These are phyloP conservation scores for Fusarium aywerte DNA, from an alignment of 2,329 filamentous ascomycete genomes.

Conservation along the genomic window DNA sequence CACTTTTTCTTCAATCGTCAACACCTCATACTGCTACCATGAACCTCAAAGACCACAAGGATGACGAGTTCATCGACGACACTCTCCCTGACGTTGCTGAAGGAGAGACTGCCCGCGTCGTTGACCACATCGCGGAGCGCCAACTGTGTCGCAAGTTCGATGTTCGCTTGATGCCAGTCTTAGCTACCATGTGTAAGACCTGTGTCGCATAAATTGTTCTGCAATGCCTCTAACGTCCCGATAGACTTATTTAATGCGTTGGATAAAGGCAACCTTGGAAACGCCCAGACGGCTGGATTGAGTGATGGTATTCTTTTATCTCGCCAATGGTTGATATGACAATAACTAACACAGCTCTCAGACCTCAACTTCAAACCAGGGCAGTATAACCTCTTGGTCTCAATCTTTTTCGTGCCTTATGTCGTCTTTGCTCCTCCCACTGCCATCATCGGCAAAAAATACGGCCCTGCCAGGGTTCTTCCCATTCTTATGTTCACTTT, in stretches of 20 bases:
- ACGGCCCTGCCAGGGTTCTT: background rate
- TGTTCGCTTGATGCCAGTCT: constrained; percentile 3
- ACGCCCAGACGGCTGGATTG: constrained; percentile 10
- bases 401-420: constrained; percentile 23
- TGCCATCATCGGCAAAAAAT: constrained; percentile 20
- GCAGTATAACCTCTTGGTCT: constrained; percentile 17
- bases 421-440: constrained; percentile 12
- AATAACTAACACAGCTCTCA: background rate
- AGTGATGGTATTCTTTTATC: background rate
- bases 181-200: constrained; percentile 17
- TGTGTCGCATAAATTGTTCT: rapidly evolving
- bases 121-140: constrained; percentile 13
- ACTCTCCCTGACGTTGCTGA: constrained; percentile 2
- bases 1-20: background rate
- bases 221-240: rapidly evolving
- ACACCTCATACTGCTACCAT: background rate
- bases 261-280: constrained; percentile 21
- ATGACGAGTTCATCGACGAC: constrained; percentile 3
- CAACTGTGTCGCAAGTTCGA: constrained; percentile 22
- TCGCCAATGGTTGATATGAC: rapidly evolving
- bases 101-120: background rate
- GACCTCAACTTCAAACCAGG: constrained; percentile 19
- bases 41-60: constrained; percentile 11
- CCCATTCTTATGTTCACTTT: constrained; percentile 16
- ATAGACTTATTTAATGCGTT: constrained; percentile 11